A percentile compares a stretch with the other conserved stretches of the same genome.
Conservation (phyloP, 169 alveolate genomes). For the Blepharisma undulans region DNA sequence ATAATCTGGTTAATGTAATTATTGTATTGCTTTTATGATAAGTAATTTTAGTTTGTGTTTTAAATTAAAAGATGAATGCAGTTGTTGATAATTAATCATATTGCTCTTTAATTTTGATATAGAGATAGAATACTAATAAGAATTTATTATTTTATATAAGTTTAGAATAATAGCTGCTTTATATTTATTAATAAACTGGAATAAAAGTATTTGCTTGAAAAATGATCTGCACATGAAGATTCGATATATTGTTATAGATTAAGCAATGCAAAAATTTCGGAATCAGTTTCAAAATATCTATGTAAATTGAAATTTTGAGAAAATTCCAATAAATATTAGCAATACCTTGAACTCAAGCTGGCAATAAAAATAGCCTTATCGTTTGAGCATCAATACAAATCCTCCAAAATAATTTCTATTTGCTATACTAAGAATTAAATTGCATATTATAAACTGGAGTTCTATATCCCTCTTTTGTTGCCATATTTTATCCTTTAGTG, state of each 20-base stretch:
- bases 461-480: neutral
- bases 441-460: neutral
- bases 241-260: neutral
- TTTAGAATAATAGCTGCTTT: neutral
- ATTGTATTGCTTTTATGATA: neutral
- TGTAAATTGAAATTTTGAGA: neutral
- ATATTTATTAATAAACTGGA: too few relatives aligned
- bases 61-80: too few relatives aligned
- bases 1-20: neutral
- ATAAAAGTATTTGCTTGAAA: too few relatives aligned
- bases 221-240: neutral
- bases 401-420: neutral
- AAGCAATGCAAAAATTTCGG: neutral
- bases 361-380: neutral
- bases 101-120: neutral
- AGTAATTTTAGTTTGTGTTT: too few relatives aligned
- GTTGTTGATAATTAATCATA: too few relatives aligned
- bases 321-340: neutral
- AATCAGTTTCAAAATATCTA: neutral
- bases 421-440: too few relatives aligned
- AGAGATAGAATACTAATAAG: too few relatives aligned
- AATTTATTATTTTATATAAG: too few relatives aligned
- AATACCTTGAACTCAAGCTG: neutral
- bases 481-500: neutral
- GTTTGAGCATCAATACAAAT: neutral